Conservation (phyloP, 2,329 filamentous ascomycete genomes). For the Phoma sp. region DNA sequence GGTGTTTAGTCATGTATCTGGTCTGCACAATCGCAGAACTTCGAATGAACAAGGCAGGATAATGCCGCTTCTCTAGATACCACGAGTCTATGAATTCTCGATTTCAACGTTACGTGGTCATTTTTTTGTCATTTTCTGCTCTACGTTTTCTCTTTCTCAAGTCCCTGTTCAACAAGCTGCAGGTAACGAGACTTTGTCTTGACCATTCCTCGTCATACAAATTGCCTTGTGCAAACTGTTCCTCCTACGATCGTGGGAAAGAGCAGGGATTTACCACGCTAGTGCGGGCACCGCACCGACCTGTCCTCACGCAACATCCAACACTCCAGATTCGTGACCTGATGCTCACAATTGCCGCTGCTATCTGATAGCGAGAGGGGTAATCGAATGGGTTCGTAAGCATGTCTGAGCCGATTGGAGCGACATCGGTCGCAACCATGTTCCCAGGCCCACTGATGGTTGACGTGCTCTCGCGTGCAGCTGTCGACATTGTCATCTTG, state of each 20-base stretch:
- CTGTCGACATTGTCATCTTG: slow-evolving; percentile 10
- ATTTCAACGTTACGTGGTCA: slow-evolving; percentile 41
- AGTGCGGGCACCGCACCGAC: slow-evolving; percentile 8
- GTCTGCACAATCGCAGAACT: slow-evolving; percentile 48
- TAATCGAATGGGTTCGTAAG: slow-evolving; percentile 5
- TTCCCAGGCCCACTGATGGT: slow-evolving; percentile 11
- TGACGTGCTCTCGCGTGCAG: slow-evolving; percentile 16
- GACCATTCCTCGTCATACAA: neutral
- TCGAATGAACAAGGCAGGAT: slow-evolving; percentile 48
- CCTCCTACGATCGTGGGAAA: neutral
- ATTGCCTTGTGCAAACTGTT: neutral
- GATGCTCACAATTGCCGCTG: slow-evolving; percentile 6
- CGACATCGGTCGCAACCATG: slow-evolving; percentile 11
- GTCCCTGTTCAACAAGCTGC: neutral
- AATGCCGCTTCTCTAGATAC: slow-evolving; percentile 49
- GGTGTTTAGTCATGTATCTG: slow-evolving; percentile 51
- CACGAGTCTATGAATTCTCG: slow-evolving; percentile 47
- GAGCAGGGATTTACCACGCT: slow-evolving; percentile 9
- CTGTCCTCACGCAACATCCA: neutral
- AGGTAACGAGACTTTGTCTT: neutral
- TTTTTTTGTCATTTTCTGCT: neutral
- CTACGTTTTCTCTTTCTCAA: neutral
- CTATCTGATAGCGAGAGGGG: slow-evolving; percentile 4
- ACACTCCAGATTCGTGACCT: slow-evolving; percentile 1
- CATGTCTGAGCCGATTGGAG: slow-evolving; percentile 10